Evolutionary conservation across 805 yeast genomes (phyloP), one percentile per base, ranked within the genome.

Genomic region (Monosporozyma servazzii): DNA sequence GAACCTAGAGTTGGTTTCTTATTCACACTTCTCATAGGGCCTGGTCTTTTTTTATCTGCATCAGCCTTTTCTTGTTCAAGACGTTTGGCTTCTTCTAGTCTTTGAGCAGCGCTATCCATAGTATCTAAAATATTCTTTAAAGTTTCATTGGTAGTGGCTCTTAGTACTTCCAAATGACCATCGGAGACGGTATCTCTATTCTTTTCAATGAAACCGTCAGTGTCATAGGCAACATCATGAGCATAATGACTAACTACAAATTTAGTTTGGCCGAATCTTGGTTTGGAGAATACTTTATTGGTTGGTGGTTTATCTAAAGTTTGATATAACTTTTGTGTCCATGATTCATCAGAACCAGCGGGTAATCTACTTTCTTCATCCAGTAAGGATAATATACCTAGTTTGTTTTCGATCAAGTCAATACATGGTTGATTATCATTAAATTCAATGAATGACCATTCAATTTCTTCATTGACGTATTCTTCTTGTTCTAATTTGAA

Each of bases 361-460:
- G 98, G 98, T 60, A 93, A 74, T 65, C 98, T 80, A 11, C 96
- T 85, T 71, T 93, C 98, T 74, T 91, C 99, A 68, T 91, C 98
- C 56, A 91, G 77, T 53, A 91, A 75, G 0, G 96, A 80, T 56
- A 91, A 75, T 48, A 91, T 82, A 68, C 99, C 99, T 56, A 89
- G 70, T 67, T 83, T 86, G 63, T 82, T 82, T 73, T 91, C 99
- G 61, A 91, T 93, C 61, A 91, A 78, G 59, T 84, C 84, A 60
- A 91, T 91, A 72, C 98, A 91, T 2, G 97, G 98, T 73, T 93
- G 96, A 68, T 91, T 91, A 68, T 91, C 99, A 50, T 93, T 82
- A 63, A 90, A 91, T 61, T 91, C 97, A 61, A 91, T 91, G 62
- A 91, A 91, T 9, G 91, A 84, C 97, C 98, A 91, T 67, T 90